Evolutionary conservation across 129 eudicot species (phyloP).

Genomic region (Flaveria ramosissima): DNA sequence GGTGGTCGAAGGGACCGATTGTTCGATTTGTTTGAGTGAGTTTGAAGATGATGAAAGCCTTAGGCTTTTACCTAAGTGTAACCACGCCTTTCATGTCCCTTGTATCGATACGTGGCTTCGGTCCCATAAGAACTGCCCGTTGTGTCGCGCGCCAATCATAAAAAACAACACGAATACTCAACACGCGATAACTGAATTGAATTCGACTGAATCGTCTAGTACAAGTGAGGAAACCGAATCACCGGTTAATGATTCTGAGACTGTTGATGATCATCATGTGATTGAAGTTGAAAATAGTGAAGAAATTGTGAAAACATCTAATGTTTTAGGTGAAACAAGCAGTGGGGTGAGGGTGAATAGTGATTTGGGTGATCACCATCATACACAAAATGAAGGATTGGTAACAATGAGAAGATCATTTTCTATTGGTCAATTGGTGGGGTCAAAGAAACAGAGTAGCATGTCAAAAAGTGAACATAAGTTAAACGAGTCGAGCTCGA

Average conservation of each 20-base stretch:
- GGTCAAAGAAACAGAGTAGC: slow-evolving; percentile 25
- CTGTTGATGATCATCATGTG: slow-evolving; percentile 29
- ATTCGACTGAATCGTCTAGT: slow-evolving; percentile 1
- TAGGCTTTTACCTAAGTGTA: slow-evolving; percentile 68
- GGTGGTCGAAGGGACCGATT: slow-evolving; percentile 49
- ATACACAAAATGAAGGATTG: slow-evolving; percentile 11
- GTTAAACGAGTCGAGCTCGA: slow-evolving; percentile 37
- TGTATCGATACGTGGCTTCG: slow-evolving; percentile 82
- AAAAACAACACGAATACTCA: slow-evolving; percentile 10
- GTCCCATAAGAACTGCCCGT: slow-evolving; percentile 67
- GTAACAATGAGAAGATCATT: slow-evolving; percentile 52
- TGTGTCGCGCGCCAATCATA: slow-evolving; percentile 70
- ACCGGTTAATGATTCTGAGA: slow-evolving; percentile 23
- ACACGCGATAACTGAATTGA: background rate
- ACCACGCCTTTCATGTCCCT: slow-evolving; percentile 72
- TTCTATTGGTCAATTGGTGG: slow-evolving; percentile 21
- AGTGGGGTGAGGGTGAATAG: slow-evolving; percentile 37
- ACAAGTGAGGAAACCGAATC: slow-evolving; percentile 15
- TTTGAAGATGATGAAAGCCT: slow-evolving; percentile 67
- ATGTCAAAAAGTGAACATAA: slow-evolving; percentile 21
- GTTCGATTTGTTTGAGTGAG: slow-evolving; percentile 72
- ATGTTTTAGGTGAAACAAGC: background rate
- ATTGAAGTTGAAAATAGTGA: slow-evolving; percentile 33
- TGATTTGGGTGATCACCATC: slow-evolving; percentile 45
- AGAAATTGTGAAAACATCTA: slow-evolving; percentile 21